Evolutionary conservation across 371 early-diverging fungal genomes (phyloP), one percentile per base, ranked within the genome.

Genomic region (Cokeromyces recurvatus): DNA sequence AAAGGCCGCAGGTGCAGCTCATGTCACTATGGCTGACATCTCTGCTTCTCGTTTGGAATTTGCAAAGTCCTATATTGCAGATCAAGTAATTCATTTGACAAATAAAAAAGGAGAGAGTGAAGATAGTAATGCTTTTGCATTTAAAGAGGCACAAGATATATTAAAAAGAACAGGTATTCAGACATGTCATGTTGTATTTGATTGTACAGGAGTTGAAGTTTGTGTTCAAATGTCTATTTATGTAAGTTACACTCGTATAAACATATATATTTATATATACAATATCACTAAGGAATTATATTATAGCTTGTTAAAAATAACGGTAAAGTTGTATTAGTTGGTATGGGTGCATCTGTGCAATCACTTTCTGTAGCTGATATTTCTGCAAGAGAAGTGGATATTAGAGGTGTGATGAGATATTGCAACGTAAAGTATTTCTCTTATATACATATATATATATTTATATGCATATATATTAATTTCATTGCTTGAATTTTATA

Each of bases 151-250:
- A 2, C 27, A 51, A 12, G 39, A 32, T 9, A 49, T 51, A 0
- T 54, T 75, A 5, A 23, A 57, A 27, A 31, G 57, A 20, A 44
- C 53, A 11, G 71, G 64, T 32, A 20, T 52, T 24, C 47, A 66
- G 23, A 51, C 65, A 19, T 57, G 57, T 35, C 65, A 74, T 48
- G 65, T 66, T 15, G 73, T 74, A 0, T 68, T 77, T 47, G 78
- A 77, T 38, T 72, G 73, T 52, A 66, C 68, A 17, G 78, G 78
- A 31, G 78, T 68, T 19, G 78, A 77, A 41, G 66, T 72, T 9
- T 74, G 73, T 51, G 75, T 72, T 16, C 74, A 74, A 38, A 77
- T 66, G 62, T 62, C 74, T 19, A 51, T 77, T 20, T 59, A 37
- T 36, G 59, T 59, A 53, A 59, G 54, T 57, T 8, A 5, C 5